Base-by-base conservation (phyloP, 2,329 filamentous ascomycete species). In the Sarocladium strictum region DNA sequence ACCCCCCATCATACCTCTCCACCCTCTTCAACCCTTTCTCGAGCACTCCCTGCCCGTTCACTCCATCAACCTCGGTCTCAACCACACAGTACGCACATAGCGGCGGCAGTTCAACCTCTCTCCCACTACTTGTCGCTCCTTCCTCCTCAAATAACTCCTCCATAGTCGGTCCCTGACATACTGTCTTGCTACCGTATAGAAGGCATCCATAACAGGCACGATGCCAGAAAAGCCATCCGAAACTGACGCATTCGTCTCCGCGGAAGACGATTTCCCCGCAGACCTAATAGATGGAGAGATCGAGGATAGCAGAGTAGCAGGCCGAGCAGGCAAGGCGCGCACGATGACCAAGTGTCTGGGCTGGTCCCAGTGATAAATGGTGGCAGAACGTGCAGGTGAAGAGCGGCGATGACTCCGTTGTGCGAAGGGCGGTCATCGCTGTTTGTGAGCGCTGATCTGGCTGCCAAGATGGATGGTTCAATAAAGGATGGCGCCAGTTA, bases 151-250 rank as follows among this genome's bases (percentile, higher is more conserved):
- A 58, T 17, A 76, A 58, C 7, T 73, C 67, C 52, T 57, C 56
- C 1, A 76, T 57, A 2, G 58, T 60, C 19, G 71, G 61, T 2
- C 69, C 73, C 19, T 61, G 62, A 21, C 69, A 67, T 2, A 76
- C 63, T 12, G 66, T 58, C 56, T 66, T 69, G 55, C 65, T 72
- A 17, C 78, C 76, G 55, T 71, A 83, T 37, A 82, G 65, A 57
- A 83, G 62, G 62, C 79, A 83, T 15, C 79, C 78, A 63, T 80
- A 83, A 62, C 78, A 83, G 1, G 65, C 69, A 37, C 71, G 69
- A 61, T 83, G 80, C 80, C 79, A 83, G 62, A 83, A 83, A 60
- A 78, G 81, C 79, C 76, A 83, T 0, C 79, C 79, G n/a, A 83
- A 69, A 58, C 78, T 81, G 38, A 83, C 76, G 58, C 76, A 78